These are phyloP conservation scores for Lathyrus tuberosus DNA, from an alignment of 306 rosid species.

Conservation along the genomic window DNA sequence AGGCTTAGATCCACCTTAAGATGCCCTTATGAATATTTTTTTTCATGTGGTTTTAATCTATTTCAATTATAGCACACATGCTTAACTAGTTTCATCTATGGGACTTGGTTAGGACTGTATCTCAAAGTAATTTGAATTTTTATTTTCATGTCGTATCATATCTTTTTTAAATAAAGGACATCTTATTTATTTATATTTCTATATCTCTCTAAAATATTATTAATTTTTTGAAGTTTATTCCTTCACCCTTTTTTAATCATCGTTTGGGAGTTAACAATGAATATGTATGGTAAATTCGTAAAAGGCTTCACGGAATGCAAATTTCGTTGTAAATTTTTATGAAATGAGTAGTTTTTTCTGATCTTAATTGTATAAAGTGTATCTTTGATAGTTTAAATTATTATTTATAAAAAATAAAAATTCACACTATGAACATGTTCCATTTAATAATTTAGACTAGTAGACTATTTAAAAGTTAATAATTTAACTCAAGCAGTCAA, in stretches of 20 bases:
- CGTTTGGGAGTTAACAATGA: neutral
- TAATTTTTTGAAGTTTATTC: neutral
- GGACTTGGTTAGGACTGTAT: neutral
- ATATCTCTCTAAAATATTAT: neutral
- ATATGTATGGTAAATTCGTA: neutral
- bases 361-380: too few species aligned
- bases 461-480: too few species aligned
- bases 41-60: neutral
- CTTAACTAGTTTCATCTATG: slow-evolving; percentile 16
- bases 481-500: too few species aligned
- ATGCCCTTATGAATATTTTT: slow-evolving; percentile 3
- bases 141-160: too few species aligned
- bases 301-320: neutral
- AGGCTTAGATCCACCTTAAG: neutral
- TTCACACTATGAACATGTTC: too few species aligned
- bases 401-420: too few species aligned
- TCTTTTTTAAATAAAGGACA: slow-evolving; percentile 13
- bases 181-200: slow-evolving; percentile 1
- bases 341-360: too few species aligned
- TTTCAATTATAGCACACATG: neutral
- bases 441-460: too few species aligned
- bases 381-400: neutral
- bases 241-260: neutral
- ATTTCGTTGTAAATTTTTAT: too few species aligned
- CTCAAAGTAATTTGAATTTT: neutral